Conservation (phyloP, 108 stramenopile genomes). For the Pseudonitzschia multiseries region DNA sequence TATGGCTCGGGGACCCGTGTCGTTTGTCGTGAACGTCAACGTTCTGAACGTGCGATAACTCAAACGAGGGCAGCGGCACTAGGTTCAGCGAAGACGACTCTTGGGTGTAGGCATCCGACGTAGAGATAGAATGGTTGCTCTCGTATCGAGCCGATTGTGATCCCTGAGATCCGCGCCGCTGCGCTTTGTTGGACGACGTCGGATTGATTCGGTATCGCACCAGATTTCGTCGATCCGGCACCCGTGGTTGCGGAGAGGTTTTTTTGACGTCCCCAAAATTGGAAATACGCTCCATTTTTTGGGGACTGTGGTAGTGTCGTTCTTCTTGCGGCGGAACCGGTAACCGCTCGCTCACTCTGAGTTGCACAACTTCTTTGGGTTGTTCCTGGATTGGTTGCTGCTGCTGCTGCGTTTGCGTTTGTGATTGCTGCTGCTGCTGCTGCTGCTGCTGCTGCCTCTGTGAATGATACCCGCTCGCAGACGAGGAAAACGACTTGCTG, state of each 20-base stretch:
- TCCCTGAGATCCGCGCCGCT: background rate
- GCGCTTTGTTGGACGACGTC: background rate
- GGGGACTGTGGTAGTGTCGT: background rate
- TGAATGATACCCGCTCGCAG: background rate
- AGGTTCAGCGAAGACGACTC: too few relatives aligned
- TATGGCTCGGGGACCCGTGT: background rate
- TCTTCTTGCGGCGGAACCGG: background rate
- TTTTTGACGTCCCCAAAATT: slow-evolving; percentile 15
- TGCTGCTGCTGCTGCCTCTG: background rate
- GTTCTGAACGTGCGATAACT: background rate
- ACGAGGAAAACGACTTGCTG: background rate
- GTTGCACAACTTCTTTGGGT: background rate
- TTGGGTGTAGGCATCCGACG: too few relatives aligned
- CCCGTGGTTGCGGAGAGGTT: background rate
- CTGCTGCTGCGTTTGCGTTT: too few relatives aligned
- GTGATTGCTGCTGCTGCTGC: background rate
- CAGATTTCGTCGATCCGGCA: slow-evolving; percentile 2
- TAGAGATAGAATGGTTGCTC: background rate
- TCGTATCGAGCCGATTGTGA: background rate
- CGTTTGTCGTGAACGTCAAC: too few relatives aligned
- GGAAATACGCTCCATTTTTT: slow-evolving; percentile 11
- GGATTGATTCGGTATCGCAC: background rate
- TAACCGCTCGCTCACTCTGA: too few relatives aligned
- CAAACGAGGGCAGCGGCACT: background rate
- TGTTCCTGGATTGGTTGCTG: background rate